Base-by-base conservation (phyloP, 805 yeast species). In the Candida endomychidarum region DNA sequence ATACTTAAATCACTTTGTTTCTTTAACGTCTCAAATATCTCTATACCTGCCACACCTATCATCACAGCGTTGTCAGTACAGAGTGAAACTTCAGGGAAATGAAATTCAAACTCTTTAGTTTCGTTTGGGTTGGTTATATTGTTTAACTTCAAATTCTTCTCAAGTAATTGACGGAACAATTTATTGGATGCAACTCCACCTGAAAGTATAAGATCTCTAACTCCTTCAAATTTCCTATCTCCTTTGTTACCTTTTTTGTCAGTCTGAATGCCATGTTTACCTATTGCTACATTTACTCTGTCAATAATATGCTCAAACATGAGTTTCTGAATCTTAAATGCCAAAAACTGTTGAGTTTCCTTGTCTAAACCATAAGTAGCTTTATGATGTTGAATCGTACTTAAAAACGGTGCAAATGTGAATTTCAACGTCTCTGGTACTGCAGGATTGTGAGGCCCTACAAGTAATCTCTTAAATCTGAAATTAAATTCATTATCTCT, bases 41-140 rank as follows among this genome's bases (percentile, higher is more conserved):
- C 96, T 7, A 91, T 86, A 0, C 97, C 99, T 0, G 98, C 96
- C 81, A 95, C 87, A 1, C 96, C 99, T 38, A 93, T 93, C 99
- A 93, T 93, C 2, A 88, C 78, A 0, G 97, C 96, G 59, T 93
- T 93, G 55, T 93, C 99, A 0, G 97, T 88, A 56, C 99, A 93
- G 44, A 89, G 65, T 1, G 72, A 61, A 2, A 80, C 66, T 15
- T 77, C 80, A 0, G 97, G 96, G 51, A 80, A 87, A 48, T 77
- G 77, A 33, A 81, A 77, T 1, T 56, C 50, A n/a, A 59, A 40
- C 2, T 36, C 26, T 5, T 37, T 20, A 29, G 38, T 24, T 49
- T 32, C 39, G 16, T 24, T 4, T n/a, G 42, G 10, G 9, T 28
- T 12, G 7, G 28, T 4, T n/a, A 45, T 14, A 8, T 28, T 12